These are phyloP conservation scores for Syzygium oleosum DNA, from an alignment of 345 rosid species.

Conservation along the genomic window DNA sequence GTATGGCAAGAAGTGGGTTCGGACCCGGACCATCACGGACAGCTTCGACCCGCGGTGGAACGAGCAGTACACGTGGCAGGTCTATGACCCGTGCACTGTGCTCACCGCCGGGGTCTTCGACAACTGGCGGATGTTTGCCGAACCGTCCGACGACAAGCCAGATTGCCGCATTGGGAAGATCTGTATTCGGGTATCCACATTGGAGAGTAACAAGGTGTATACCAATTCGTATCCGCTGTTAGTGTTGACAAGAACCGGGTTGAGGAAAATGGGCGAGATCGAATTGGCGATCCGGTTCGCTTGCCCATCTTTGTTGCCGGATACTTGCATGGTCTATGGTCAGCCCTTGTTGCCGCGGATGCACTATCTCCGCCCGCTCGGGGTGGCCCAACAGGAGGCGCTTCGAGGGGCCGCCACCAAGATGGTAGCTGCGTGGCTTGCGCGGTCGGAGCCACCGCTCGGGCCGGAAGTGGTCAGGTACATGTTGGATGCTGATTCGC, in stretches of 20 bases:
- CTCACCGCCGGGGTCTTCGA: constrained; percentile 80
- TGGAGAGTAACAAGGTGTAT: constrained; percentile 89
- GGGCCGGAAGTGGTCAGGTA: constrained; percentile 82
- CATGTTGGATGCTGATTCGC: constrained; percentile 96
- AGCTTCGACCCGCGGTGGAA: constrained; percentile 98
- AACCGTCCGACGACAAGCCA: constrained; percentile 35
- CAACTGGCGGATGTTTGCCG: constrained; percentile 86
- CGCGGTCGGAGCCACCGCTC: constrained; percentile 77
- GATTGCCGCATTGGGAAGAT: constrained; percentile 76
- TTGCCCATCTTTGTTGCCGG: constrained; percentile 75
- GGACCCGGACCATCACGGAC: constrained; percentile 79
- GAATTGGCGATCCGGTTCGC: constrained; percentile 85
- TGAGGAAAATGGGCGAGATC: constrained; percentile 97
- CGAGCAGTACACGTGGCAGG: constrained; percentile 99
- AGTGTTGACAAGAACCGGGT: constrained; percentile 49
- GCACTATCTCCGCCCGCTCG: constrained; percentile 93
- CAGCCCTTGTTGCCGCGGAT: constrained; percentile 85
- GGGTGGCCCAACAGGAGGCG: constrained; percentile 93
- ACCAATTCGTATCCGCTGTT: constrained; percentile 77
- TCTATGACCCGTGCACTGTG: constrained; percentile 91
- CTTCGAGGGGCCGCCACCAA: constrained; percentile 82
- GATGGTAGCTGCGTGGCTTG: constrained; percentile 86
- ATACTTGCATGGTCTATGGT: constrained; percentile 63
- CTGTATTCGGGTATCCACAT: constrained; percentile 74
- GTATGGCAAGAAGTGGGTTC: constrained; percentile 97